Evolutionary conservation across 176 grass and related monocot species (phyloP).

Genomic region (Paspalum notatum): DNA sequence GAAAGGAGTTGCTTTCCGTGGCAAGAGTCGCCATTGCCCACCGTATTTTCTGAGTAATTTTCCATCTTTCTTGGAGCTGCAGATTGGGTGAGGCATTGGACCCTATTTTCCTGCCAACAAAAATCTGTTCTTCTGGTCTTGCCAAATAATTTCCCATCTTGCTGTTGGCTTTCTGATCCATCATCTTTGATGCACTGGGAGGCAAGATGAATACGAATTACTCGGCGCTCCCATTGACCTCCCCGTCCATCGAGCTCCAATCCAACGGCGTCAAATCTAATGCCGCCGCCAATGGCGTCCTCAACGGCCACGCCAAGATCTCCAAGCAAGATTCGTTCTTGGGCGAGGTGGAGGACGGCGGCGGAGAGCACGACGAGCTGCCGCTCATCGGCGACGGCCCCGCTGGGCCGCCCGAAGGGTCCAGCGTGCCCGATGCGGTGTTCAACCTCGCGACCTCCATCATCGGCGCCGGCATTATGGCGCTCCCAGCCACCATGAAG

Average conservation of each 20-base stretch:
- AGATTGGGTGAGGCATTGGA: background rate
- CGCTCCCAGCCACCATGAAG: slow-evolving; percentile 98
- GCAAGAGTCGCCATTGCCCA: slow-evolving; percentile 4
- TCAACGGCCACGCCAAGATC: slow-evolving; percentile 53
- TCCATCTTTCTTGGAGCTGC: no score
- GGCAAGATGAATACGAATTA: slow-evolving; percentile 69
- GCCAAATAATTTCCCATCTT: background rate
- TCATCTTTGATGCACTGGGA: slow-evolving; percentile 33
- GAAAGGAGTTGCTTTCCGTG: background rate
- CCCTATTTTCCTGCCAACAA: background rate
- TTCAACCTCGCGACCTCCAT: slow-evolving; percentile 98
- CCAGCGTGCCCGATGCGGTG: slow-evolving; percentile 63
- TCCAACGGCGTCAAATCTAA: slow-evolving; percentile 38
- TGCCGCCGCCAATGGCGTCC: slow-evolving; percentile 19
- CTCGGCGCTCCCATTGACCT: slow-evolving; percentile 56
- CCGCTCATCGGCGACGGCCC: slow-evolving; percentile 70
- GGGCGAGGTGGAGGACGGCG: slow-evolving; percentile 42
- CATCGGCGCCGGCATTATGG: slow-evolving; percentile 98
- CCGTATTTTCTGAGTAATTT: background rate
- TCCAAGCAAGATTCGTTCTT: slow-evolving; percentile 57
- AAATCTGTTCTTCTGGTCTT: background rate
- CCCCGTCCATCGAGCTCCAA: slow-evolving; percentile 78
- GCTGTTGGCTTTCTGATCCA: background rate
- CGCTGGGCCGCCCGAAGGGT: slow-evolving; percentile 46
- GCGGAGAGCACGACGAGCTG: slow-evolving; percentile 60